Percentiles rank a stretch among this genome's conserved stretches.
Evolutionary conservation across 257 asterid species (phyloP).

Genomic region (Nicotiana tabacum): DNA sequence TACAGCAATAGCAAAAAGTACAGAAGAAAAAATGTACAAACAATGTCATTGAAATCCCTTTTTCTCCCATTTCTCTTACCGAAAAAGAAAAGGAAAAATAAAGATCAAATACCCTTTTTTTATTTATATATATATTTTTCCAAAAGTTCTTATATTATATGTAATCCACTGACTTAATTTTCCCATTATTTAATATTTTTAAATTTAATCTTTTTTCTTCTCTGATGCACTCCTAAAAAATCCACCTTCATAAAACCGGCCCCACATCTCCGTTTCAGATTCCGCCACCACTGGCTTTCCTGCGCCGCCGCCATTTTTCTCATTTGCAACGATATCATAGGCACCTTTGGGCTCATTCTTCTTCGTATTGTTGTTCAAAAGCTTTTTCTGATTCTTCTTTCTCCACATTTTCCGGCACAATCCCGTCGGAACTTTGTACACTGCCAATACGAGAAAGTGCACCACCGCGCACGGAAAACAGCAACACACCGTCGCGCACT

Average conservation of each 20-base stretch:
- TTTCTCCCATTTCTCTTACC: neutral
- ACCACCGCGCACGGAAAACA: conserved; percentile 65
- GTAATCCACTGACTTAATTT: neutral
- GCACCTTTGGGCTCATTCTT: neutral
- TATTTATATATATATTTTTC: neutral
- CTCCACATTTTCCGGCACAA: conserved; percentile 54
- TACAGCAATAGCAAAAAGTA: neutral
- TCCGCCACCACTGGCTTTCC: conserved; percentile 16
- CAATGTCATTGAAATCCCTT: neutral
- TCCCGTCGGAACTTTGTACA: conserved; percentile 65
- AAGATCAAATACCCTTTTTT: neutral
- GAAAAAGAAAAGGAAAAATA: neutral
- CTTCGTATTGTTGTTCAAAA: conserved; percentile 22
- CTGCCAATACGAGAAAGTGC: conserved; percentile 51
- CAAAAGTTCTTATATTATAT: neutral
- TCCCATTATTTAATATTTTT: neutral
- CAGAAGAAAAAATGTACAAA: neutral
- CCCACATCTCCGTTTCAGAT: conserved; percentile 68
- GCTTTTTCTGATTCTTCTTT: conserved; percentile 31
- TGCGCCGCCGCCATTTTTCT: neutral
- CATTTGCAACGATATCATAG: too few species aligned
- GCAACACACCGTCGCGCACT: conserved; percentile 80
- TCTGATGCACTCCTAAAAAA: conserved; percentile 74
- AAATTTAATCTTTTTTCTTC: conserved; percentile 21
- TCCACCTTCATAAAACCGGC: conserved; percentile 58